phyloP scores from a whole-genome alignment of 163 green algal genomes.

The Coccomyxa subellipsoidea region DNA sequence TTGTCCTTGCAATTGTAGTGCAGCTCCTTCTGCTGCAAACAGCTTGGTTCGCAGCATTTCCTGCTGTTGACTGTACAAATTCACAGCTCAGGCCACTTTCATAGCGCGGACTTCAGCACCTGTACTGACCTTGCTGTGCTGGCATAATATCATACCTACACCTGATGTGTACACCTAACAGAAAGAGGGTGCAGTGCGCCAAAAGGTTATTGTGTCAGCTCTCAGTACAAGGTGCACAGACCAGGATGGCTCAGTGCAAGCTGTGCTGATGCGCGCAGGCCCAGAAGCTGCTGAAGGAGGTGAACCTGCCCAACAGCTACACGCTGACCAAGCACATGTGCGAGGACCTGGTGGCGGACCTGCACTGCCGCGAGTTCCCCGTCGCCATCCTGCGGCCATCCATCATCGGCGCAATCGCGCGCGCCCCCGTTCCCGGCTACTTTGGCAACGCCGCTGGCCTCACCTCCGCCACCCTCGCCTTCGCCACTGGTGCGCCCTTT shows the following conservation, averaged over 20 bases:
- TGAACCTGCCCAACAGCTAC: constrained; percentile 32
- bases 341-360: constrained; percentile 51
- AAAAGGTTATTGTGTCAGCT: no score
- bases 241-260: not conserved
- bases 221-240: not conserved
- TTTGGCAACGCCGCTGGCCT: constrained; percentile 51
- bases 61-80: no score
- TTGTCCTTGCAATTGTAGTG: no score
- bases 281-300: constrained; percentile 6
- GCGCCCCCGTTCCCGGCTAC: constrained; percentile 48
- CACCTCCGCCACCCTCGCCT: constrained; percentile 34
- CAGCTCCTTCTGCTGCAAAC: no score
- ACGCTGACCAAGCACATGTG: constrained; percentile 61
- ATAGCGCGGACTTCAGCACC: no score
- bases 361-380: constrained; percentile 13
- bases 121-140: not conserved
- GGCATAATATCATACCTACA: no score
- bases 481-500: constrained; percentile 28
- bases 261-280: not conserved
- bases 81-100: no score
- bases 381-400: constrained; percentile 51
- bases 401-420: constrained; percentile 45
- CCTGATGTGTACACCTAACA: no score
- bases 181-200: no score
- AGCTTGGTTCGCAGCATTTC: no score